Base-by-base conservation (phyloP, 2,329 filamentous ascomycete species). In the Ceratocystis ficicola region DNA sequence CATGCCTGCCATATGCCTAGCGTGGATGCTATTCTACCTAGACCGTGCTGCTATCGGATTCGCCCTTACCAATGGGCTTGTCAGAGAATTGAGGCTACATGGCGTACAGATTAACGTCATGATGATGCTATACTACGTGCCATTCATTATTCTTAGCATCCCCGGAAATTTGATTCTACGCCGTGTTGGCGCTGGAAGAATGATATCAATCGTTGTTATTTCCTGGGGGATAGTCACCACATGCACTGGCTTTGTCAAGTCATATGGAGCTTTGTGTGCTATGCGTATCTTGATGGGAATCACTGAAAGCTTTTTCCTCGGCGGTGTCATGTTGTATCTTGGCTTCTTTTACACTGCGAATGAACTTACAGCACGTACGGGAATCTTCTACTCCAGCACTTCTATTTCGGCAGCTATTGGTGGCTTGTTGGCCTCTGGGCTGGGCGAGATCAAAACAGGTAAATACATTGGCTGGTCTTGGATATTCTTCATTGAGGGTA, bases 331-430 rank as follows among this genome's bases (percentile, higher is more conserved):
- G 44, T 63, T 72, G 2, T 71, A 71, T 36, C 68, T 72, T n/a
- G 70, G 68, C 15, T 71, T 72, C 61, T 72, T 72, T 61, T 72
- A 72, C 36, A 70, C 68, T 1, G 59, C 65, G 4, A 66, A 70
- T n/a, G 68, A 72, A 44, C 68, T 72, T 32, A 68, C 70, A 8
- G 50, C 69, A n/a, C 69, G 71, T 1, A 68, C 70, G 5, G 70
- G 70, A 3, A 65, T 72, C 1, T 72, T 72, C 57, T 72, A 71
- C 76, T 86, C 84, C 2, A 85, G 85, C 0, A 86, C 86, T 0
- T 85, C 87, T 0, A 75, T 89, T 0, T 84, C 85, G 0, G 86
- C 86, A 0, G 86, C 82, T 0, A 86, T 87, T 70, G 84, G 83
- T 8, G 78, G 75, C 6, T 76, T 79, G 22, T 72, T 79, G 7